Conservation (phyloP, 2,329 filamentous ascomycete genomes). For the Colletotrichum costaricense region DNA sequence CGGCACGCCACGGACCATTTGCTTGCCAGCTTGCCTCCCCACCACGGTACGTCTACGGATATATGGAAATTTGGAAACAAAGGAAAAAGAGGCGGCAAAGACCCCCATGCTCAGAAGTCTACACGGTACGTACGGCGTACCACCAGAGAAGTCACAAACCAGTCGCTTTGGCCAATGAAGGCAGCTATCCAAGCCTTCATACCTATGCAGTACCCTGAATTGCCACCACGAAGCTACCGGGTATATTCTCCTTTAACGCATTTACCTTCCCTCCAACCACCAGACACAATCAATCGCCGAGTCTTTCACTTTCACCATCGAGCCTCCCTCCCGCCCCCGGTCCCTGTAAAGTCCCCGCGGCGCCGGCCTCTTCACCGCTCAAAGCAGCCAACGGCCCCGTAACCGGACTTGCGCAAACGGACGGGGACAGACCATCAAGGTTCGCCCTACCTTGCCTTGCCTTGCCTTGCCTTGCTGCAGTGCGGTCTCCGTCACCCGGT, state of each 20-base stretch:
- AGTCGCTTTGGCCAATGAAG: neutral
- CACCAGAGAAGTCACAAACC: neutral
- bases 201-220: neutral
- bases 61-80: neutral
- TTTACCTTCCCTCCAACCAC: neutral
- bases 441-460: neutral
- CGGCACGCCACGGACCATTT: no score
- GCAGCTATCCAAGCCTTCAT: neutral
- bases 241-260: neutral
- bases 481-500: neutral
- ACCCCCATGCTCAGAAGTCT: neutral
- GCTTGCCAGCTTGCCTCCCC: no score
- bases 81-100: neutral
- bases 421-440: conserved; percentile 26
- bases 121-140: neutral
- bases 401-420: conserved; percentile 19
- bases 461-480: neutral
- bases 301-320: neutral
- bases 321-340: conserved; percentile 8
- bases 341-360: conserved; percentile 21
- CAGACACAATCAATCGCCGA: conserved; percentile 2
- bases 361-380: conserved; percentile 32
- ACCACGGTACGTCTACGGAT: no score
- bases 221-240: conserved; percentile 13
- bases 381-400: conserved; percentile 30